phyloP scores from a whole-genome alignment of 202 grass and related monocot genomes.

The Schoenoplectus tabernaemontani region DNA sequence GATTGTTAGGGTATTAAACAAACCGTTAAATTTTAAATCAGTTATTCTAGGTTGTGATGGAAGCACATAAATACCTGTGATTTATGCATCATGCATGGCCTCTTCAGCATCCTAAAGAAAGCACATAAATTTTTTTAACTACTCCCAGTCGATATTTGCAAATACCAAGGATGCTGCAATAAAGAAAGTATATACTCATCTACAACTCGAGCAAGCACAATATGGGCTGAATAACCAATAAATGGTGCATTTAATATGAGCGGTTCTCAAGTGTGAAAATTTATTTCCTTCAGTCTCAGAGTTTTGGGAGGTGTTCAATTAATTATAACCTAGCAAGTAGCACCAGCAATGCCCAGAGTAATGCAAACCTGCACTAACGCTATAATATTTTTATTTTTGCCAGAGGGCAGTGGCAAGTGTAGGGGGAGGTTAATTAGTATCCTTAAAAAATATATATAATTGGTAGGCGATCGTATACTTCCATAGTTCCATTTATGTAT shows the following conservation, averaged over 20 bases:
- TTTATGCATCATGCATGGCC: neutral
- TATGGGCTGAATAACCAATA: slow-evolving; percentile 10
- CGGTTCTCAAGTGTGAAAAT: slow-evolving; percentile 29
- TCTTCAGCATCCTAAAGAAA: neutral
- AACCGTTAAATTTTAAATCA: neutral
- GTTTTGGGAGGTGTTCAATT: neutral
- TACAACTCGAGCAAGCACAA: slow-evolving; percentile 17
- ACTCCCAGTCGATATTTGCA: neutral
- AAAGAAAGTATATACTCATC: slow-evolving; percentile 18
- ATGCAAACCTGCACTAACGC: slow-evolving; percentile 8
- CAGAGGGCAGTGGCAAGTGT: neutral
- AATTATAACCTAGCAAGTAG: slow-evolving; percentile 1
- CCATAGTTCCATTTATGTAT: too few species aligned
- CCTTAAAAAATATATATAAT: too few species aligned
- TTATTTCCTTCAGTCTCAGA: slow-evolving; percentile 18
- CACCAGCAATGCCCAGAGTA: neutral
- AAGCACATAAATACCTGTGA: neutral
- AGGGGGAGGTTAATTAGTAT: too few species aligned
- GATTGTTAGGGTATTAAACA: neutral
- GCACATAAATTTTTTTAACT: too few species aligned
- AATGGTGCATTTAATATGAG: slow-evolving; percentile 27
- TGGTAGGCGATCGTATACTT: too few species aligned
- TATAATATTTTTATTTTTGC: too few species aligned
- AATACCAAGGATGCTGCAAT: slow-evolving; percentile 4
- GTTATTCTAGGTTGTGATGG: neutral